phyloP scores from a whole-genome alignment of 768 basidiomycete species.

The Zangia roseola region DNA sequence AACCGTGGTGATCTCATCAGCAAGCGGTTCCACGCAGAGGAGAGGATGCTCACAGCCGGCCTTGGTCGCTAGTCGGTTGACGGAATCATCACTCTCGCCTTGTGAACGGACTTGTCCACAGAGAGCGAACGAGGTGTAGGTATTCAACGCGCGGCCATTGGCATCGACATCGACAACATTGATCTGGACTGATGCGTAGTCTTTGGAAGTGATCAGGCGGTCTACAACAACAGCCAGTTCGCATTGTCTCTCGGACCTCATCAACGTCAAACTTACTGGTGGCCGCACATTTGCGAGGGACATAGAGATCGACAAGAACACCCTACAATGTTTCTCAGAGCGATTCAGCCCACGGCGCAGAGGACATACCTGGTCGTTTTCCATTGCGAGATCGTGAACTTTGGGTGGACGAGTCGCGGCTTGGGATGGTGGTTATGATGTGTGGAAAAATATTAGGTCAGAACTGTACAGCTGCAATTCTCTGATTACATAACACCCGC shows the following conservation, averaged over 20 bases:
- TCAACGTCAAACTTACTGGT: conserved; percentile 63
- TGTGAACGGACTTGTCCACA: conserved; percentile 92
- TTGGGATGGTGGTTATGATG: conserved; percentile 13
- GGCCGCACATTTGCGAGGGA: conserved; percentile 98
- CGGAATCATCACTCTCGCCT: conserved; percentile 94
- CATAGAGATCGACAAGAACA: conserved; percentile 99
- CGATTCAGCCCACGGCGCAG: neutral
- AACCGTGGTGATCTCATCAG: conserved; percentile 11
- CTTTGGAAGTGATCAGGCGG: conserved; percentile 98
- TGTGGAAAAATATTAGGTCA: conserved; percentile 28
- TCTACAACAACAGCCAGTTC: conserved; percentile 46
- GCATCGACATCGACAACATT: conserved; percentile 93
- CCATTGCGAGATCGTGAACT: conserved; percentile 52
- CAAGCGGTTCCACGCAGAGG: neutral
- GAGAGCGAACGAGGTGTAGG: conserved; percentile 90
- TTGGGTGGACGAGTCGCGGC: neutral
- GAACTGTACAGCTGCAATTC: conserved; percentile 30
- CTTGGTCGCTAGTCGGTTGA: conserved; percentile 95
- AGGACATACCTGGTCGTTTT: conserved; percentile 81
- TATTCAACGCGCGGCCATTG: conserved; percentile 73
- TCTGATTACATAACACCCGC: conserved; percentile 2
- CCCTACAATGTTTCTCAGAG: conserved; percentile 51
- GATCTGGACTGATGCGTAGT: conserved; percentile 98
- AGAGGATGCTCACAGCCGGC: conserved; percentile 76
- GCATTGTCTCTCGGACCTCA: neutral